Evolutionary conservation across 805 yeast genomes (phyloP).

Genomic region (Hanseniaspora singularis): DNA sequence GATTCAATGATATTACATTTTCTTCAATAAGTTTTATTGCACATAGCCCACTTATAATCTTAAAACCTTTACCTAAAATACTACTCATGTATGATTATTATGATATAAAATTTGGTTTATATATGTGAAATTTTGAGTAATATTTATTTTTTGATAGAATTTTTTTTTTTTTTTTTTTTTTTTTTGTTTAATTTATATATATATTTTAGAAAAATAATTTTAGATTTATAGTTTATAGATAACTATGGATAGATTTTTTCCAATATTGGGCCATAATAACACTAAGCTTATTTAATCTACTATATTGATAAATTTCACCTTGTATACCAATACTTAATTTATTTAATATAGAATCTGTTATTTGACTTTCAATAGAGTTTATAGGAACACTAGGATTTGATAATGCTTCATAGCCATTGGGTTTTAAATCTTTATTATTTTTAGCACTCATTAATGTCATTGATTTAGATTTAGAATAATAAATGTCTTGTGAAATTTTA

Average conservation of each 20-base stretch:
- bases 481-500: not conserved
- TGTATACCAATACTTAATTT: not conserved
- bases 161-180: not conserved
- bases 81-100: too few relatives aligned
- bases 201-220: too few relatives aligned
- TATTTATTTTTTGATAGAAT: too few relatives aligned
- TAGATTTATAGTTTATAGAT: not conserved
- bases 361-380: not conserved
- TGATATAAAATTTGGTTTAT: too few relatives aligned
- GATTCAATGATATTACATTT: constrained; percentile 6
- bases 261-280: not conserved
- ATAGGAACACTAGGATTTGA: not conserved
- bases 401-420: too few relatives aligned
- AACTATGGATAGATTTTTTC: not conserved
- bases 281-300: not conserved
- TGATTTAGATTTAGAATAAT: not conserved
- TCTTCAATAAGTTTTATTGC: constrained; percentile 3
- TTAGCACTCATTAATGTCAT: not conserved
- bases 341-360: not conserved
- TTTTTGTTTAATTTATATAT: too few relatives aligned
- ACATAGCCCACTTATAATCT: constrained; percentile 7
- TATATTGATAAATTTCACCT: not conserved
- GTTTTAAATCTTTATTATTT: too few relatives aligned
- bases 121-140: too few relatives aligned
- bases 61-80: not conserved